Percentiles rank a stretch among this genome's conserved stretches.
phyloP scores from a whole-genome alignment of 306 rosid species.

The Sechiopsis laciniata region DNA sequence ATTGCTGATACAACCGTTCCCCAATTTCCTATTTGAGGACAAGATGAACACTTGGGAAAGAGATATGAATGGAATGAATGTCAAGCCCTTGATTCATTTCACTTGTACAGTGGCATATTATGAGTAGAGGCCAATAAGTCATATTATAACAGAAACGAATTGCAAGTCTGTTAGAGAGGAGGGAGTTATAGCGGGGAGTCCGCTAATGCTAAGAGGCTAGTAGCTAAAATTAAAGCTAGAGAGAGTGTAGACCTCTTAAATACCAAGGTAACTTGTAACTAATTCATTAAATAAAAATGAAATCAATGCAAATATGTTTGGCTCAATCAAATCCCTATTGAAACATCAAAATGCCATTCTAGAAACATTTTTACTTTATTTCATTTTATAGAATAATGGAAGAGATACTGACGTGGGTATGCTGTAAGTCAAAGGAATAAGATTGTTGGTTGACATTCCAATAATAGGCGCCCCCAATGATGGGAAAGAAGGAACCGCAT shows the following conservation, averaged over 20 bases:
- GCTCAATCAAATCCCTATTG: slow-evolving; percentile 4
- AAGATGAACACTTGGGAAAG: not conserved
- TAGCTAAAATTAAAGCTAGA: not conserved
- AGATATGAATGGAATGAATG: not conserved
- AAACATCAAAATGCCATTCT: not conserved
- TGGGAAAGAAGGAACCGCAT: slow-evolving; percentile 69
- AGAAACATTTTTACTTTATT: not conserved
- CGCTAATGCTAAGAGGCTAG: not conserved
- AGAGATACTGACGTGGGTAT: slow-evolving; percentile 61
- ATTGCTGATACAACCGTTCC: not conserved
- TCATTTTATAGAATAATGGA: not conserved
- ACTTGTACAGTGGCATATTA: not conserved
- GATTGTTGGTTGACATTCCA: slow-evolving; percentile 55
- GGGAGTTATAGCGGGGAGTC: not conserved
- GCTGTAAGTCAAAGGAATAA: slow-evolving; percentile 79
- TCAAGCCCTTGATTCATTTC: not conserved
- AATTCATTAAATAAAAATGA: not conserved
- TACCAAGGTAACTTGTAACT: not conserved
- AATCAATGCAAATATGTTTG: not conserved
- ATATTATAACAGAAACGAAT: too few species aligned
- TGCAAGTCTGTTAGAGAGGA: not conserved
- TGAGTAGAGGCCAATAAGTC: too few species aligned
- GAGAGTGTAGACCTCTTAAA: not conserved
- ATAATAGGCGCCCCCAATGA: slow-evolving; percentile 61
- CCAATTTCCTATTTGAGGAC: not conserved